Percentiles rank a stretch among this genome's conserved stretches.
Evolutionary conservation across 345 rosid species (phyloP).

Genomic region (Eucalyptus camaldulensis): DNA sequence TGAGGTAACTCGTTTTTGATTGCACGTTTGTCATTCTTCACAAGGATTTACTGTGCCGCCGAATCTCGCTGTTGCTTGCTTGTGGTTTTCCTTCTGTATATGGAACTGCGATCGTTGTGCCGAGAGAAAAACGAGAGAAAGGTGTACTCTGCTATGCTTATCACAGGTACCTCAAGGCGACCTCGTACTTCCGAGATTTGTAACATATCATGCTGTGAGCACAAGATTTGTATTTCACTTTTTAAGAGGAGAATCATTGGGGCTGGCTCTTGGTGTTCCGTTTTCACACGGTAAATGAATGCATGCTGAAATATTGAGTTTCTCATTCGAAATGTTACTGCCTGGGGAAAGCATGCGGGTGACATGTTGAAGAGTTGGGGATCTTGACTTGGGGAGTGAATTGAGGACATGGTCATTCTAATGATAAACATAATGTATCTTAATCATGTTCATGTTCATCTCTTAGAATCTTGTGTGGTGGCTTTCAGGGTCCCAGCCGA

Average conservation of each 20-base stretch:
- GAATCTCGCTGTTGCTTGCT: background rate
- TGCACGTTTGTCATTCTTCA: background rate
- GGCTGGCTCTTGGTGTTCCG: background rate
- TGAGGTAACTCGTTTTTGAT: conserved; percentile 5
- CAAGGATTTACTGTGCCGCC: background rate
- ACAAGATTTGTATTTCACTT: background rate
- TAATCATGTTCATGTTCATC: background rate
- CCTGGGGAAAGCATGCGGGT: background rate
- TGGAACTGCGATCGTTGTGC: background rate
- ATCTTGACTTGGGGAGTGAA: background rate
- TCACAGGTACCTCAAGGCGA: background rate
- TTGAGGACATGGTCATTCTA: background rate
- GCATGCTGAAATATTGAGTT: background rate
- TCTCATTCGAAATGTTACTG: background rate
- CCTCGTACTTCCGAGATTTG: background rate
- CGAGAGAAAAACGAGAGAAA: background rate
- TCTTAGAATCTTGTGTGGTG: background rate
- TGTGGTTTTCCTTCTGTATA: background rate
- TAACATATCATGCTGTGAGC: background rate
- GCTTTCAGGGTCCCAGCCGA: background rate
- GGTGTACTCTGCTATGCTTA: too few relatives aligned
- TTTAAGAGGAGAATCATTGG: background rate
- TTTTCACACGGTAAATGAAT: background rate
- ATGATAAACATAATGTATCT: background rate
- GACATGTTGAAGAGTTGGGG: background rate